Conservation (phyloP, 176 grass and related monocot genomes). For the Thinopyrum elongatum region DNA sequence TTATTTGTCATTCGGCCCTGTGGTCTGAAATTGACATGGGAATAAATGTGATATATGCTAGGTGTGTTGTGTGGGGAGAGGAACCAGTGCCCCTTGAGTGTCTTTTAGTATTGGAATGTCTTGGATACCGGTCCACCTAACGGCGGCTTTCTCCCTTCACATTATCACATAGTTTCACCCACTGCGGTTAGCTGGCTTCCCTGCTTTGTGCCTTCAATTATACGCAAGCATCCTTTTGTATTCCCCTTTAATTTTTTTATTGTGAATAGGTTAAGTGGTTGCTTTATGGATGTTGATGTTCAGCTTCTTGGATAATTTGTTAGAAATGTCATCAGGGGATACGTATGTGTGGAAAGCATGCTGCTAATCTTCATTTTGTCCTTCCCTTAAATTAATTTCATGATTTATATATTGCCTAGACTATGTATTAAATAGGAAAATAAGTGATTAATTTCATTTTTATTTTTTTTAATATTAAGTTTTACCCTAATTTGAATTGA, state of each 20-base stretch:
- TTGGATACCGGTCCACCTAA: conserved; percentile 36
- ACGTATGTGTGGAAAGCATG: conserved; percentile 1
- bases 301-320: neutral
- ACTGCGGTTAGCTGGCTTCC: conserved; percentile 23
- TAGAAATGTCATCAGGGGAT: neutral
- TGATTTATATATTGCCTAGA: neutral
- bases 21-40: neutral
- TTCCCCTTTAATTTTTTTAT: neutral
- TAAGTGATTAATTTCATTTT: neutral
- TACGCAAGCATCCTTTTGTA: conserved; percentile 15
- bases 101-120: conserved; percentile 49
- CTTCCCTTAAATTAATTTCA: neutral
- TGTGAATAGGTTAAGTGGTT: conserved; percentile 12
- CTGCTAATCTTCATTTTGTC: conserved; percentile 8
- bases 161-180: conserved; percentile 32
- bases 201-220: conserved; percentile 26
- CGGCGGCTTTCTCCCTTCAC: conserved; percentile 18
- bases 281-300: conserved; percentile 34
- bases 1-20: neutral
- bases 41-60: conserved; percentile 33
- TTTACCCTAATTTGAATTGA: neutral
- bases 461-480: neutral
- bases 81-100: conserved; percentile 48
- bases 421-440: neutral
- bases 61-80: conserved; percentile 17